Base-by-base conservation (phyloP, 2,329 filamentous ascomycete species). In the Monilinia polystroma region DNA sequence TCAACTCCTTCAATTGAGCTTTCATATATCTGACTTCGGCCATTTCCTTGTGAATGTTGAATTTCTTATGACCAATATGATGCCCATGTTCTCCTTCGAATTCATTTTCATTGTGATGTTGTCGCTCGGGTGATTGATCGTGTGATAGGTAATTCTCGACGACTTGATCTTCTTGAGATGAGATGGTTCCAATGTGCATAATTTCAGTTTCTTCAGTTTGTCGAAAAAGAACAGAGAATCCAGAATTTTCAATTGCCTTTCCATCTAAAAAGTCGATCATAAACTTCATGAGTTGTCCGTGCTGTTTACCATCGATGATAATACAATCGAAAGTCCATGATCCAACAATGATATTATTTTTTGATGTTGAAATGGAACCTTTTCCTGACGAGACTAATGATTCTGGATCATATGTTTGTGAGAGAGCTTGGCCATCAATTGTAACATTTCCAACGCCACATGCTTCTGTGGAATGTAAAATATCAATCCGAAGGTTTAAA, bases 241-340 rank as follows among this genome's bases (percentile, higher is more conserved):
- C 76, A 49, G 78, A 72, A 67, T 79, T 75, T 29, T 78, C 72
- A 35, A 81, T 73, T 45, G 77, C 63, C 67, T 76, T 75, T 59
- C 79, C 80, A 72, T 84, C 78, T 45, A 84, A 68, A 10, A 76
- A 77, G 49, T 79, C 72, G 54, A 84, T 74, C 47, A 77, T 76
- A 54, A 85, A 79, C 66, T 75, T 79, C 72, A 85, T 73, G 18
- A 80, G 71, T 71, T 84, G 81, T 59, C 79, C 79, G 59, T 80
- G 74, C 16, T 78, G 76, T 51, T 77, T 73, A 32, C 77, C 76
- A 65, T 78, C 78, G 62, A 78, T 75, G 64, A 78, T 74, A 51
- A 81, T 74, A 68, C 83, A 85, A 67, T 79, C 77, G 66, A 83
- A 80, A 20, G 76, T 73, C 83, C 83, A 85, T 60, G 77, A 76